These are phyloP conservation scores for Pythium coloratum DNA, from an alignment of 352 stramenopile species.

Conservation along the genomic window DNA sequence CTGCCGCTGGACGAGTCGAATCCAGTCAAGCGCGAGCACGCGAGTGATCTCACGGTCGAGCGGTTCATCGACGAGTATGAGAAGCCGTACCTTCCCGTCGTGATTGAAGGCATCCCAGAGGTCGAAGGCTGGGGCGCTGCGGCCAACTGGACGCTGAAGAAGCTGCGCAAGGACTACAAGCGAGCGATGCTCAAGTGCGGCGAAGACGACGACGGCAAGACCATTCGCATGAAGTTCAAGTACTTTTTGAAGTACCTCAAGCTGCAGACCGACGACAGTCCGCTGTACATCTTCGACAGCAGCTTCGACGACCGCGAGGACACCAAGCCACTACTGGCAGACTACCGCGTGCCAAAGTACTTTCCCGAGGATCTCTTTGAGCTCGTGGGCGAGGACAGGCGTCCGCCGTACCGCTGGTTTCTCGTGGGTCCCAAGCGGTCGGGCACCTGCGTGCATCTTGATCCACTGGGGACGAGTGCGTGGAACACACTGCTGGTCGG, in stretches of 20 bases:
- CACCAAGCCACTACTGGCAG: conserved; percentile 68
- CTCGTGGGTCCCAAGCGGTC: conserved; percentile 92
- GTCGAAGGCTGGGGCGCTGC: conserved; percentile 69
- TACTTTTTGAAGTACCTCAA: conserved; percentile 78
- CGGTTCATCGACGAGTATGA: conserved; percentile 89
- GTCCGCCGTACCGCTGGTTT: conserved; percentile 96
- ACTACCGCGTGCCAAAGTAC: conserved; percentile 83
- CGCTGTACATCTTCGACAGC: conserved; percentile 98
- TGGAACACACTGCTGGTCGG: conserved; percentile 96
- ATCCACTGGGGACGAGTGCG: conserved; percentile 95
- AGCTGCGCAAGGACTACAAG: conserved; percentile 78
- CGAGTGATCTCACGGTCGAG: conserved; percentile 71
- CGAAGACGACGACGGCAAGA: conserved; percentile 77
- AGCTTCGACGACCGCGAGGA: conserved; percentile 87
- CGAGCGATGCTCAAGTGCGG: conserved; percentile 76
- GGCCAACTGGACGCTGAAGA: conserved; percentile 76
- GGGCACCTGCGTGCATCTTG: conserved; percentile 94
- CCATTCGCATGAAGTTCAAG: conserved; percentile 83
- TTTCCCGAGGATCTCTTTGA: conserved; percentile 86
- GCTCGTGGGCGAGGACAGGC: conserved; percentile 71
- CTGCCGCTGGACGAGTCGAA: conserved; percentile 66
- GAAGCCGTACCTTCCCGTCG: conserved; percentile 60
- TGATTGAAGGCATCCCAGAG: conserved; percentile 85
- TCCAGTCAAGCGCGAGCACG: conserved; percentile 68
- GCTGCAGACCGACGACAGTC: conserved; percentile 84